Percentiles rank a stretch among this genome's conserved stretches.
Evolutionary conservation across 1,284 basidiomycete species (phyloP).

Genomic region (Boletus semigastroideus): DNA sequence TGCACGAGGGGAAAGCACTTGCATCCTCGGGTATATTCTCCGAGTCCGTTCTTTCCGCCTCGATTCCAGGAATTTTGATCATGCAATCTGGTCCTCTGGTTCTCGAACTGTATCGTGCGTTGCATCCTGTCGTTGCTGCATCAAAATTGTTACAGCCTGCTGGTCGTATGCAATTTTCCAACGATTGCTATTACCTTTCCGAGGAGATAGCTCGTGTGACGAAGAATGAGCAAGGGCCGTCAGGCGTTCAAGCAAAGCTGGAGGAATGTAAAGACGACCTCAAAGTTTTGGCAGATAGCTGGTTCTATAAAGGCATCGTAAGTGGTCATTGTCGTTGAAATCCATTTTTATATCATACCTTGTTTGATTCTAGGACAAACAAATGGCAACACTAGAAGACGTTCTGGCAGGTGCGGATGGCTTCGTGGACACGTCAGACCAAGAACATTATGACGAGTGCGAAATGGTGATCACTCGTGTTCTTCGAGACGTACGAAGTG

Average conservation of each 20-base stretch:
- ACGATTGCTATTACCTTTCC: constrained; percentile 79
- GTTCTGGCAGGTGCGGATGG: constrained; percentile 64
- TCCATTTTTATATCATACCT: constrained; percentile 3
- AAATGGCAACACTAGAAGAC: constrained; percentile 11
- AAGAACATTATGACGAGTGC: constrained; percentile 76
- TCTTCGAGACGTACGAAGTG: constrained; percentile 62
- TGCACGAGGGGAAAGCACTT: constrained; percentile 60
- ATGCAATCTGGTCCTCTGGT: constrained; percentile 63
- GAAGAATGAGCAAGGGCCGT: constrained; percentile 25
- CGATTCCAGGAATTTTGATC: constrained; percentile 52
- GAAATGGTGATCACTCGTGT: constrained; percentile 71
- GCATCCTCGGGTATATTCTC: constrained; percentile 53
- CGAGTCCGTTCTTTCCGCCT: constrained; percentile 25
- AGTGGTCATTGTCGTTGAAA: constrained; percentile 28
- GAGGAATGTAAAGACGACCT: constrained; percentile 50
- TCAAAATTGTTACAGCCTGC: constrained; percentile 56
- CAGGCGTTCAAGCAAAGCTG: constrained; percentile 44
- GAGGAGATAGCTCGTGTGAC: constrained; percentile 44
- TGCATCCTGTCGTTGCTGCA: constrained; percentile 74
- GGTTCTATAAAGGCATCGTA: constrained; percentile 69
- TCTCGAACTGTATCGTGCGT: constrained; percentile 79
- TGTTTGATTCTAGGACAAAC: constrained; percentile 21
- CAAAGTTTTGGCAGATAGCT: constrained; percentile 56
- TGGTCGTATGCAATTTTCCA: constrained; percentile 77
- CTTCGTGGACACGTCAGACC: constrained; percentile 73